These are phyloP conservation scores for Cyclocybe aegerita DNA, from an alignment of 768 basidiomycete species.

Conservation along the genomic window DNA sequence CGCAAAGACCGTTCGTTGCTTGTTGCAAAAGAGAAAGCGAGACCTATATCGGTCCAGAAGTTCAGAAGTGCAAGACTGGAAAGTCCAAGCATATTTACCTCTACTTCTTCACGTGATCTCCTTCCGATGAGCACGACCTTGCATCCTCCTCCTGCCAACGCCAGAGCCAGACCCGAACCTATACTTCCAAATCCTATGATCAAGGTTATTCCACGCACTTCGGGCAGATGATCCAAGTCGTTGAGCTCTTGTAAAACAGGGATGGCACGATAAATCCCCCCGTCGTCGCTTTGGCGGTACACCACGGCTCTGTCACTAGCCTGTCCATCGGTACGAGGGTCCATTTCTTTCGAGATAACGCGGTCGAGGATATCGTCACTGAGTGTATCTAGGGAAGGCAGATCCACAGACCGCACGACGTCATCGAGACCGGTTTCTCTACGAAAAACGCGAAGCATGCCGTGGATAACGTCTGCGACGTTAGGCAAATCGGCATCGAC, in stretches of 20 bases:
- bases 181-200: conserved; percentile 27
- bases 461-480: conserved; percentile 22
- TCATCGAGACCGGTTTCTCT: conserved; percentile 21
- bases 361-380: not conserved
- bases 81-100: conserved; percentile 6
- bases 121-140: conserved; percentile 21
- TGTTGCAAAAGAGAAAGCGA: conserved; percentile 1
- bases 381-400: conserved; percentile 11
- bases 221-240: not conserved
- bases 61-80: not conserved
- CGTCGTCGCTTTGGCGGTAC: conserved; percentile 7
- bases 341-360: conserved; percentile 1
- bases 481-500: not conserved
- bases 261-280: conserved; percentile 13
- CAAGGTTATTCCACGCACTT: conserved; percentile 11
- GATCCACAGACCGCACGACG: conserved; percentile 20
- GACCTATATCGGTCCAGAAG: conserved; percentile 9
- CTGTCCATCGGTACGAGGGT: conserved; percentile 1
- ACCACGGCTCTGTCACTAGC: conserved; percentile 11
- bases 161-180: conserved; percentile 16
- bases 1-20: not conserved
- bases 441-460: conserved; percentile 28
- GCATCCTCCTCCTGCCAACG: conserved; percentile 11
- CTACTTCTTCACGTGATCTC: not conserved
- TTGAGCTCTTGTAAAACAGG: conserved; percentile 14